Evolutionary conservation across 2,329 filamentous ascomycete genomes (phyloP).

Genomic region (Talaromyces sp.): DNA sequence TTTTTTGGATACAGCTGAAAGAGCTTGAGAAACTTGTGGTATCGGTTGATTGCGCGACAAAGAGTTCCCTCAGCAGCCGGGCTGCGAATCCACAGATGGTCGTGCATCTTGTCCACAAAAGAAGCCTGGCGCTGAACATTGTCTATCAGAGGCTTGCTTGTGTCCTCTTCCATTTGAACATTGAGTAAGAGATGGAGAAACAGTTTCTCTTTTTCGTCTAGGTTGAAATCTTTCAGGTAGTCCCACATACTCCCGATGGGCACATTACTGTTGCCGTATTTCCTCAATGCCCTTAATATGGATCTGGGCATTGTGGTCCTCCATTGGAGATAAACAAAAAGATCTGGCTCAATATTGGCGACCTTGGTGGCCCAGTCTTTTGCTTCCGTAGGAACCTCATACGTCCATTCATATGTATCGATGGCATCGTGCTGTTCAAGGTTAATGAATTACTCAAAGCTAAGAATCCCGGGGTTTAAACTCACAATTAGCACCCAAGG

Average conservation of each 20-base stretch:
- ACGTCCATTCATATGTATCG: constrained; percentile 5
- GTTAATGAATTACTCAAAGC: neutral
- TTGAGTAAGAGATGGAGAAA: neutral
- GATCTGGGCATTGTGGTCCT: neutral
- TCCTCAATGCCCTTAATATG: neutral
- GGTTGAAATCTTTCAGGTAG: neutral
- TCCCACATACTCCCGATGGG: constrained; percentile 1
- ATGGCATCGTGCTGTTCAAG: neutral
- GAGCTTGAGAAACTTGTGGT: constrained; percentile 35
- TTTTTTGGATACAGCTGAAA: constrained; percentile 22
- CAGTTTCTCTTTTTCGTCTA: neutral
- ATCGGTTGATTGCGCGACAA: constrained; percentile 31
- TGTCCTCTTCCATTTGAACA: neutral
- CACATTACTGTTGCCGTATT: constrained; percentile 4
- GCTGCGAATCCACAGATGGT: constrained; percentile 35
- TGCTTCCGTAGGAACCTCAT: neutral
- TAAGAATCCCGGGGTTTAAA: neutral
- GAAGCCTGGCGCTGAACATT: constrained; percentile 33
- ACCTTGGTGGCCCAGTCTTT: neutral
- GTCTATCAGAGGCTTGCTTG: constrained; percentile 16
- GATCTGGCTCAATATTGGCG: constrained; percentile 10
- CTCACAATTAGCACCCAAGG: constrained; percentile 15
- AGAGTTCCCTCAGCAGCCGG: constrained; percentile 32
- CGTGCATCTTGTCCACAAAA: constrained; percentile 41
- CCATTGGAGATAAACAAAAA: constrained; percentile 8